These are phyloP conservation scores for Backusella parvicylindrica DNA, from an alignment of 192 early-diverging fungal genomes.

Conservation along the genomic window DNA sequence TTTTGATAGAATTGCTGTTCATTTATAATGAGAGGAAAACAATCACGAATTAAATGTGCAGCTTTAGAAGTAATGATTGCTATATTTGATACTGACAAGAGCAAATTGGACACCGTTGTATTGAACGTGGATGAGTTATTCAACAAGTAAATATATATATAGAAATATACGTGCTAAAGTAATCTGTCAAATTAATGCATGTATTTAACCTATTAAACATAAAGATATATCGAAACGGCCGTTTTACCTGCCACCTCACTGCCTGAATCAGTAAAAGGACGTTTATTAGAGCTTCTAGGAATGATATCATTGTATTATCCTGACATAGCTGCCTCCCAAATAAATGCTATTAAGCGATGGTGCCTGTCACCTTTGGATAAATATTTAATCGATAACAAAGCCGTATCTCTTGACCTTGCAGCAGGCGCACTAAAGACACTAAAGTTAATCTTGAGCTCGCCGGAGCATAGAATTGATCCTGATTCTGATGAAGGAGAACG, in stretches of 20 bases:
- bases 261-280: constrained; percentile 32
- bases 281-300: constrained; percentile 42
- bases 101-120: constrained; percentile 23
- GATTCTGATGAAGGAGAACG: neutral
- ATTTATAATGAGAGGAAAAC: neutral
- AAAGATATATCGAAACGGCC: constrained; percentile 1
- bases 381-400: constrained; percentile 29
- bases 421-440: neutral
- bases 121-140: constrained; percentile 4
- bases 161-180: too few species aligned
- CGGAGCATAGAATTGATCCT: constrained; percentile 26
- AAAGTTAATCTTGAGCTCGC: constrained; percentile 21
- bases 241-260: neutral
- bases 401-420: neutral
- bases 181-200: neutral
- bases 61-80: constrained; percentile 9
- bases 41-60: neutral
- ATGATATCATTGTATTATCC: constrained; percentile 38
- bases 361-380: constrained; percentile 24
- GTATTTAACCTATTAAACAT: neutral
- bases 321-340: neutral
- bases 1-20: neutral
- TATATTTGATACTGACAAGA: constrained; percentile 5
- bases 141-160: neutral
- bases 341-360: constrained; percentile 9